Evolutionary conservation across 345 rosid species (phyloP), one percentile per base, ranked within the genome.

Genomic region (Barbarea vulgaris): DNA sequence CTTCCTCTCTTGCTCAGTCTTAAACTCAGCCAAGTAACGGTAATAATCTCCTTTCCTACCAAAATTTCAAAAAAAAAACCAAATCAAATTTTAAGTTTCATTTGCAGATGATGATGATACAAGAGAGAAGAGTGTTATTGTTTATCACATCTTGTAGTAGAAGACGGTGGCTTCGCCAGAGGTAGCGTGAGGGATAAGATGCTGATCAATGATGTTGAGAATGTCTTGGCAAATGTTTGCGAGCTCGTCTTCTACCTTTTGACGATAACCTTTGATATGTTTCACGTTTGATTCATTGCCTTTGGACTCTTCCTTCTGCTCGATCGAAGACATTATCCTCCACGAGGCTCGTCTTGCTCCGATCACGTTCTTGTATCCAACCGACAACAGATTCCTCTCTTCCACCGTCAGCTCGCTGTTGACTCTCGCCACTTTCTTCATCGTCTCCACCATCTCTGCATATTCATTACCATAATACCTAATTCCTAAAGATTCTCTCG

Each of bases 251-350:
- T 94, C 98, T 9, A 94, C 98, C 88, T 90, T 88, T 59, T 87
- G 91, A 78, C 96, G 89, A 75, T 94, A 91, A 11, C 83, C 84
- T 55, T 85, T 89, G 68, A 95, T 90, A 22, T 87, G 78, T 76
- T 95, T 90, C 56, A 90, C 99, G 50, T 95, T 89, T 53, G 89
- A 79, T 30, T 95, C 97, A 48, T 90, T 92, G 55, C 97, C 97
- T 76, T 91, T 91, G 0, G 94, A 85, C 81, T 93, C 98, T 76
- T 93, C 98, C 82, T 89, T 94, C 82, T 94, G 98, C 81, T 89
- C 98, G 25, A 94, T 94, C 0, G 98, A 94, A 46, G 98, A 91
- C 98, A 94, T 91, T 42, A 94, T 94, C 48, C 98, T 85, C 98
- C 98, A 93, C 0, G 98, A 93, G 44, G 98, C 98, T 50, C 98